Evolutionary conservation across 495 filamentous ascomycete genomes (phyloP).

Genomic region (Talaromyces wortmannii): DNA sequence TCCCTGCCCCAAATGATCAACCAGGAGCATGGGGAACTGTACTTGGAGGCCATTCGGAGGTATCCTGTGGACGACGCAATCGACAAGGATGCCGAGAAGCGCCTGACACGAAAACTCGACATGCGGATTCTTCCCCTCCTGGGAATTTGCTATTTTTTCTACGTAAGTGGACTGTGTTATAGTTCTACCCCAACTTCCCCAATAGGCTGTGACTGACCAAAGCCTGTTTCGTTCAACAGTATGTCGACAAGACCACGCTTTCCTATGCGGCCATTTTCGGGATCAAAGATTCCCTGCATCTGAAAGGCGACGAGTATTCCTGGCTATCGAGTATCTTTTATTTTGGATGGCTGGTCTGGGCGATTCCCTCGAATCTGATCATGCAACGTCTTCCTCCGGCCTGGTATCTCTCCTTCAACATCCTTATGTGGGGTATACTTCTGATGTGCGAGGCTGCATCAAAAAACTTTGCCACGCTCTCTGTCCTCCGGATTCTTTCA

Average conservation of each 20-base stretch:
- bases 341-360: conserved; percentile 41
- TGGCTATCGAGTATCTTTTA: conserved; percentile 46
- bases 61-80: conserved; percentile 2
- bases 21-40: conserved; percentile 1
- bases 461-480: conserved; percentile 21
- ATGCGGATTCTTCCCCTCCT: conserved; percentile 1
- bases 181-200: no score
- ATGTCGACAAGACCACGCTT: conserved; percentile 2
- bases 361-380: conserved; percentile 18
- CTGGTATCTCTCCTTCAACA: conserved; percentile 16
- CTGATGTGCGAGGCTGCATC: conserved; percentile 21
- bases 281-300: conserved; percentile 33
- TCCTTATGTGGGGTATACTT: conserved; percentile 24
- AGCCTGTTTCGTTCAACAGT: background rate
- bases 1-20: background rate
- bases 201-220: no score
- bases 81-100: background rate
- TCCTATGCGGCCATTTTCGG: conserved; percentile 51
- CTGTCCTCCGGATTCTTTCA: conserved; percentile 22
- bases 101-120: background rate
- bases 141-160: conserved; percentile 4
- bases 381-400: conserved; percentile 17
- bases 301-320: conserved; percentile 39
- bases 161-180: background rate
- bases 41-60: conserved; percentile 1